A percentile compares a stretch with the other conserved stretches of the same genome.
phyloP scores from a whole-genome alignment of 306 rosid genomes.

The Potentilla sterilis region DNA sequence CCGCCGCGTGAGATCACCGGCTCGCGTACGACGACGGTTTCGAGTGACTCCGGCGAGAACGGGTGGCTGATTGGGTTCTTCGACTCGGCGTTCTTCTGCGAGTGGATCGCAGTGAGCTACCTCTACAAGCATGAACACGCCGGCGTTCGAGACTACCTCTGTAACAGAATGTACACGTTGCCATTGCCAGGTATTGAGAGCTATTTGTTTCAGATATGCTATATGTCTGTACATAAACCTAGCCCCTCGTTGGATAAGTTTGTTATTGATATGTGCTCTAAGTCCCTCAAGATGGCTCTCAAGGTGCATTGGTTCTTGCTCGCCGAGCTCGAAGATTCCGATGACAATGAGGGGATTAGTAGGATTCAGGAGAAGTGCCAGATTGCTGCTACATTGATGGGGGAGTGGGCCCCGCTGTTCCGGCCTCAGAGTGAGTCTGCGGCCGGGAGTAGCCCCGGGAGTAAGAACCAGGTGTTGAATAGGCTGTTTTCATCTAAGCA shows the following conservation, averaged over 20 bases:
- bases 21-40: conserved; percentile 48
- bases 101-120: conserved; percentile 98
- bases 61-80: conserved; percentile 99
- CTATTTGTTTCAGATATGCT: conserved; percentile 94
- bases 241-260: conserved; percentile 94
- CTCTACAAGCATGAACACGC: conserved; percentile 90
- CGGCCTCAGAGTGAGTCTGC: conserved; percentile 36
- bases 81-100: conserved; percentile 96
- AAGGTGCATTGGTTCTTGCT: conserved; percentile 92
- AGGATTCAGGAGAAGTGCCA: conserved; percentile 87
- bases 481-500: conserved; percentile 75
- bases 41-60: conserved; percentile 76
- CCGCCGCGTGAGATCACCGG: conserved; percentile 74
- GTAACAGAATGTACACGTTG: conserved; percentile 93
- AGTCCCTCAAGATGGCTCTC: conserved; percentile 86
- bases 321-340: conserved; percentile 90
- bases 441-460: conserved; percentile 41
- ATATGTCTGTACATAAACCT: conserved; percentile 92
- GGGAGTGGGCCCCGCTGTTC: conserved; percentile 77
- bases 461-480: conserved; percentile 74
- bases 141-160: conserved; percentile 92
- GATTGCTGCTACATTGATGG: conserved; percentile 85
- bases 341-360: conserved; percentile 90
- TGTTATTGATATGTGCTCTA: conserved; percentile 86
- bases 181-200: conserved; percentile 90